Evolutionary conservation across 495 filamentous ascomycete genomes (phyloP).

Genomic region (Hyaloscypha variabilis): DNA sequence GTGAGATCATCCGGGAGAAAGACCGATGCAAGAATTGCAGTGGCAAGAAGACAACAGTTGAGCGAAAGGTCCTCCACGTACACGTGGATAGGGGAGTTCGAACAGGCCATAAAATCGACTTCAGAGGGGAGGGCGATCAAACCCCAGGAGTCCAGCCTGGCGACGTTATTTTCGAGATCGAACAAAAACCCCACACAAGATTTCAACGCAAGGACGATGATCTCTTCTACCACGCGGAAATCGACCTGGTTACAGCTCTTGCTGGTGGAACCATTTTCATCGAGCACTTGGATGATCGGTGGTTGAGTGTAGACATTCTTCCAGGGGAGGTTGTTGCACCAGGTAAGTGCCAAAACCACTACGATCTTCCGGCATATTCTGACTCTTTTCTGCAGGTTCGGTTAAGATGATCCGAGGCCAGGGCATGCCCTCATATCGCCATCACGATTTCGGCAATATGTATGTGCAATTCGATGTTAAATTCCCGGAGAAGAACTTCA

Average conservation of each 20-base stretch:
- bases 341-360: constrained; percentile 60
- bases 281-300: constrained; percentile 96
- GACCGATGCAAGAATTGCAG: constrained; percentile 93
- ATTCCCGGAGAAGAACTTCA: constrained; percentile 78
- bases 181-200: constrained; percentile 93
- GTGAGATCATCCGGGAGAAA: constrained; percentile 93
- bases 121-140: constrained; percentile 96
- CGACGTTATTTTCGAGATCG: constrained; percentile 96
- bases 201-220: constrained; percentile 98
- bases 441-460: constrained; percentile 95
- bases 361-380: background rate
- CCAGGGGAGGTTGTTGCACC: constrained; percentile 93
- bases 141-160: constrained; percentile 89
- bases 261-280: constrained; percentile 86
- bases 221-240: constrained; percentile 91
- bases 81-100: constrained; percentile 95
- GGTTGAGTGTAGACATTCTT: constrained; percentile 87
- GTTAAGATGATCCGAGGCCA: constrained; percentile 96
- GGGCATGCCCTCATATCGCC: constrained; percentile 96
- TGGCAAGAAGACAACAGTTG: constrained; percentile 96
- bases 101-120: constrained; percentile 93
- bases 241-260: constrained; percentile 94
- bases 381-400: constrained; percentile 56
- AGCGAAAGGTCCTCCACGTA: constrained; percentile 97
- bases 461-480: constrained; percentile 98